Evolutionary conservation across 106 monocot genomes (phyloP), one percentile per base, ranked within the genome.

Genomic region (Phalaenopsis aphrodite): DNA sequence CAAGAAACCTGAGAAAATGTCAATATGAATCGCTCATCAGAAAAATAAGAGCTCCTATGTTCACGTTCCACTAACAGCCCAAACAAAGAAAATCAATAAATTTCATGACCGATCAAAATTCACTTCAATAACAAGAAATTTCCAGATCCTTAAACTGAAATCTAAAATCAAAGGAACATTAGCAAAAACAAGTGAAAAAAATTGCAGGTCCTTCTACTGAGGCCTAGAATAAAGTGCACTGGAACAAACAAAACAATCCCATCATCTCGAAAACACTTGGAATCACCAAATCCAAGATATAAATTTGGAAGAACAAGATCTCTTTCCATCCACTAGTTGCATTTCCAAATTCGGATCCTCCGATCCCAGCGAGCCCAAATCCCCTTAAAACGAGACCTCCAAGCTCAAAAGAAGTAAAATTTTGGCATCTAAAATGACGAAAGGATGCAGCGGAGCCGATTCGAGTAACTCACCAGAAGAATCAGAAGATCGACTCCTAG

Each of bases 301-400:
- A 74, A 45, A 74, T 18, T n/a, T 16, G 21, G 19, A 45, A 19
- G 45, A 74, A 45, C 74, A 74, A 74, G 39, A 69, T 39, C 11
- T 11, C 69, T 39, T 69, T 36, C 69, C 42, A 1, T 42, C 15
- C 74, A 43, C n/a, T 12, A 74, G 74, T 36, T 45, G 43, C 74
- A 74, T 74, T 43, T 36, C 74, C 74, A n/a, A 8, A 74, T 74
- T 42, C n/a, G 2, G n/a, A 74, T 43, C 42, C 74, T 74, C 41
- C 43, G 15, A 5, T 43, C 74, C 41, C 1, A 45, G 43, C 45
- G 21, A 74, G 73, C 15, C 8, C 15, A 41, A 12, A 38, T 68
- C 68, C 68, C 24, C 3, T 30, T 9, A 8, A 8, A 68, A 66
- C 8, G 41, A 73, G 43, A 19, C 11, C 73, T 43, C 8, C 49